Evolutionary conservation across 768 basidiomycete genomes (phyloP), one percentile per base, ranked within the genome.

Genomic region (Calvatia gigantea): DNA sequence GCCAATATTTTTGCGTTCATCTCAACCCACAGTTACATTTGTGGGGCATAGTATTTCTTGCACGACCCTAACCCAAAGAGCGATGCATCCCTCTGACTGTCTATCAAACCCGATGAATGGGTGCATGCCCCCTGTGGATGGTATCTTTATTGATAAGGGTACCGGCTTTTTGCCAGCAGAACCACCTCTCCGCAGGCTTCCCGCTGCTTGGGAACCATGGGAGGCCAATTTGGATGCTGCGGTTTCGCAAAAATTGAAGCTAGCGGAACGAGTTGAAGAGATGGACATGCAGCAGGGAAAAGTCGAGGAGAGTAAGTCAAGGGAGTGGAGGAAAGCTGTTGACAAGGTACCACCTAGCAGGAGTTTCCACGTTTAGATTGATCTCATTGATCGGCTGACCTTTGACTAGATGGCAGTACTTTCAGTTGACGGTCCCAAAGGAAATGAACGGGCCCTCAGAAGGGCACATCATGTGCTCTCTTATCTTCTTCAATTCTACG

Each of bases 91-190:
- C n/a, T n/a, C n/a, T n/a, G n/a, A n/a, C n/a, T n/a, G n/a, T n/a
- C n/a, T n/a, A n/a, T n/a, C n/a, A n/a, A n/a, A n/a, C n/a, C n/a
- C n/a, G n/a, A n/a, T n/a, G n/a, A n/a, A n/a, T n/a, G n/a, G n/a
- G n/a, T n/a, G n/a, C n/a, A n/a, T n/a, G n/a, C n/a, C n/a, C n/a
- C n/a, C n/a, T n/a, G n/a, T n/a, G n/a, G n/a, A n/a, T n/a, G n/a
- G n/a, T n/a, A n/a, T n/a, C n/a, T n/a, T n/a, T 67, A 89, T 98
- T 56, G 92, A 94, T 66, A 86, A 87, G 8, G 75, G 85, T 15
- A 91, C 92, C 0, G 95, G 95, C 0, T 97, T 98, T 67, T 85
- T 97, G 82, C 91, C 94, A 2, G 86, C 89, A 0, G 74, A 82
- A 5, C 81, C 83, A 0, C 93, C 93, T 2, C 67, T 86, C 0